These are phyloP conservation scores for Actinidia polygama DNA, from an alignment of 179 eudicot species.

Conservation along the genomic window DNA sequence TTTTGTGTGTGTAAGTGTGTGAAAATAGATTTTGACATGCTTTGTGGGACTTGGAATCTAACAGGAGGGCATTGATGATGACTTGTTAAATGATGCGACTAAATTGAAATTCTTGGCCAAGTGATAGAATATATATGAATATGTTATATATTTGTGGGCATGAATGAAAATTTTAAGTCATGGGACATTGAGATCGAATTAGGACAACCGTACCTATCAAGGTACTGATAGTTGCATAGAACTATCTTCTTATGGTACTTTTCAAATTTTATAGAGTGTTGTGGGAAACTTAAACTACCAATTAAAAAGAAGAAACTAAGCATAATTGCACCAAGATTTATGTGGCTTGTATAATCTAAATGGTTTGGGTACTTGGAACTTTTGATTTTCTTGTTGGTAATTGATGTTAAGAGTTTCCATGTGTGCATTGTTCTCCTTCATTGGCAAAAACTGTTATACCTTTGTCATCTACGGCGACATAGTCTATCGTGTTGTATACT, in stretches of 20 bases:
- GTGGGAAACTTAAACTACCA: neutral
- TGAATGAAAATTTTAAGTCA: neutral
- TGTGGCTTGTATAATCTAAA: neutral
- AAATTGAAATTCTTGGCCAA: no score
- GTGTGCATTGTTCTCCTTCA: neutral
- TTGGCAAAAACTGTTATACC: neutral
- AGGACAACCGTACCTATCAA: neutral
- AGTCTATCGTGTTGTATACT: neutral
- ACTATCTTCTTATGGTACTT: neutral
- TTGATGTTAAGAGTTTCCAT: neutral
- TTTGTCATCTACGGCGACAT: neutral
- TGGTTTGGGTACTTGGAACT: slow-evolving; percentile 8
- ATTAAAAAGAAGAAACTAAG: neutral
- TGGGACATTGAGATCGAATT: neutral
- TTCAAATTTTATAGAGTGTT: neutral
- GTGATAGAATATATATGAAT: no score
- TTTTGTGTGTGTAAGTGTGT: no score
- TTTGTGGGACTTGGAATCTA: no score
- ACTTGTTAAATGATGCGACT: no score
- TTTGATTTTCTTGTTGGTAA: neutral
- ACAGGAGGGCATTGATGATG: no score
- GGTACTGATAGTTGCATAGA: neutral
- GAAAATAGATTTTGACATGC: no score
- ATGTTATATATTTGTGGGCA: neutral
- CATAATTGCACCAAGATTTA: neutral